Evolutionary conservation across 2,329 filamentous ascomycete species (phyloP).

Genomic region (Parastagonospora avenae): DNA sequence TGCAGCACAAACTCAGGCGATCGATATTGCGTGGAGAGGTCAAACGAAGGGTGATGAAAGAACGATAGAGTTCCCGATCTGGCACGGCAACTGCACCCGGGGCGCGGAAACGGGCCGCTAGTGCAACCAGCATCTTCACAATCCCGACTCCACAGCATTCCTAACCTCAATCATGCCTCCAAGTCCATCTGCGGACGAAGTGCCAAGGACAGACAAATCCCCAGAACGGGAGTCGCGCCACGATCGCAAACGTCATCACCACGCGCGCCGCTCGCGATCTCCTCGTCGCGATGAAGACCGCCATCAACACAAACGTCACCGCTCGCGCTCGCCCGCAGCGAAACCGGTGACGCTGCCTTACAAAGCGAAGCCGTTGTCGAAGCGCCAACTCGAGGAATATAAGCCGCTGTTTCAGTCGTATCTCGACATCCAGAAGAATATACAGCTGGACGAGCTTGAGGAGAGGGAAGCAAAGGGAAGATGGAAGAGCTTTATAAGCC

Average conservation of each 20-base stretch:
- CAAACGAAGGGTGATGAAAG: too few species aligned
- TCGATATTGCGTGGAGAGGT: too few species aligned
- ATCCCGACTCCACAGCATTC: not conserved
- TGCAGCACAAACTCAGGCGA: too few species aligned
- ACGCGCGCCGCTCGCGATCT: constrained; percentile 43
- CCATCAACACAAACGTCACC: constrained; percentile 33
- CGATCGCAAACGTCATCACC: constrained; percentile 42
- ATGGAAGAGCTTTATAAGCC: constrained; percentile 91
- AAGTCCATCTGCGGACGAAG: constrained; percentile 1
- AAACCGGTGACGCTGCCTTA: constrained; percentile 62
- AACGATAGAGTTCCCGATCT: too few species aligned
- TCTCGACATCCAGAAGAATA: constrained; percentile 83
- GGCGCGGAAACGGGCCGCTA: not conserved
- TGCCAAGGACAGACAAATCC: constrained; percentile 34
- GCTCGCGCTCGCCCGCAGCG: constrained; percentile 35
- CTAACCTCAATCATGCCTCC: constrained; percentile 11
- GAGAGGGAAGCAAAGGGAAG: constrained; percentile 78
- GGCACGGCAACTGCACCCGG: not conserved
- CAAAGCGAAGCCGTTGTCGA: constrained; percentile 68
- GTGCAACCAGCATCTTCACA: not conserved
- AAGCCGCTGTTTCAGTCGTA: constrained; percentile 80
- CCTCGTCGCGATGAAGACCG: constrained; percentile 32
- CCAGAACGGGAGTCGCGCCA: constrained; percentile 41
- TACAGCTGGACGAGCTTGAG: constrained; percentile 69
- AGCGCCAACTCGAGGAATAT: constrained; percentile 69